Evolutionary conservation across 352 stramenopile genomes (phyloP), one percentile per base, ranked within the genome.

Genomic region (Globisporangium takayamanum): DNA sequence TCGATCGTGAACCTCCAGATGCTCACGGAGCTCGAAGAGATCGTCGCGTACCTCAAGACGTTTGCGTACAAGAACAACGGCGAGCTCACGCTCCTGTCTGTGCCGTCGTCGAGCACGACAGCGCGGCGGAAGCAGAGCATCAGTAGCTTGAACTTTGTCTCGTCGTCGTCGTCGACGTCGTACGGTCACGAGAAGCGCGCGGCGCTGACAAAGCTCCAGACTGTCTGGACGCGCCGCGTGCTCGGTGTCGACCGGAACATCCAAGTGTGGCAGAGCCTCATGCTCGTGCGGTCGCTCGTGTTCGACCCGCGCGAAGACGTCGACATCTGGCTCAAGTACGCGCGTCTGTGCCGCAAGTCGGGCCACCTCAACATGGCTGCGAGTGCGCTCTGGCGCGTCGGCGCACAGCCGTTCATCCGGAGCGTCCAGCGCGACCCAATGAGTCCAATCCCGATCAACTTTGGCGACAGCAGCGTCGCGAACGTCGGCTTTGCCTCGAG

Each of bases 1-100:
- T 96, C 92, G 44, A 97, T 99, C 66, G 97, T 99, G 22, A 97
- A 95, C 62, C 82, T 99, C 52, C 97, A 99, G 73, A 96, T 96
- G 68, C 84, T 99, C 16, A 94, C 95, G 2, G 97, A 99, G 75
- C 69, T 99, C 12, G 88, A 97, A 60, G 88, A 96, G 62, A 92
- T 96, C 42, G 74, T 97, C 11, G 70, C 81, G 28, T 93, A 94
- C 60, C 60, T 95, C 55, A 87, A 89, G 63, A 82, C 69, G 44
- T 89, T 89, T 66, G 74, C 80, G 10, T 74, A 84, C 53, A 87
- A 85, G 51, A 89, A 89, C 66, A 91, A 91, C 22, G 83, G 80
- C 16, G 80, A 93, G 60, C 61, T 91, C 50, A 91, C 77, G 25
- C 65, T 93, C 60, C 33, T 89, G 36, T 87, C 82, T 1, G 67